These are phyloP conservation scores for Tricholoma matsutake DNA, from an alignment of 768 basidiomycete species.

Conservation along the genomic window DNA sequence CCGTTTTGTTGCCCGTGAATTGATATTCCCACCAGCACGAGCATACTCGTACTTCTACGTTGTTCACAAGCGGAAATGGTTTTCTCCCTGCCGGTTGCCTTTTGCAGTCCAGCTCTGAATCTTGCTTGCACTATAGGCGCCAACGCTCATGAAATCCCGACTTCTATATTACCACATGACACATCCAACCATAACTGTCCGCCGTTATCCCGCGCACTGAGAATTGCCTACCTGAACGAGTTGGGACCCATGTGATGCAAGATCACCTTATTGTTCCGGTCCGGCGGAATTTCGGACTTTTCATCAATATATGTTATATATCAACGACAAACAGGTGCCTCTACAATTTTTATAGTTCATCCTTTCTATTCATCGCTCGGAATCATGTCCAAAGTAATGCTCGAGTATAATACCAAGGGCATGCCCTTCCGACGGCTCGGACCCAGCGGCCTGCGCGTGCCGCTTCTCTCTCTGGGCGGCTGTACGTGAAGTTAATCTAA, in stretches of 20 bases:
- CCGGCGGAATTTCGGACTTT: neutral
- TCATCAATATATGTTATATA: neutral
- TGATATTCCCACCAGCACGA: neutral
- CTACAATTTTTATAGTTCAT: neutral
- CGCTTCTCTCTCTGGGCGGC: conserved; percentile 57
- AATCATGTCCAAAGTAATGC: conserved; percentile 11
- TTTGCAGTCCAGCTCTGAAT: neutral
- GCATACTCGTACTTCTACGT: neutral
- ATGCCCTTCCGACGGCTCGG: conserved; percentile 51
- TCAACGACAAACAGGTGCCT: no score
- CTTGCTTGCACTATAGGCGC: neutral
- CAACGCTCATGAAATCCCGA: neutral
- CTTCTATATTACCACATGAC: no score
- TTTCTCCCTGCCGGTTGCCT: neutral
- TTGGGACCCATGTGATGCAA: neutral
- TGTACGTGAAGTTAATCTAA: conserved; percentile 27
- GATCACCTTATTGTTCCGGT: neutral
- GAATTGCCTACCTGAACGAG: no score
- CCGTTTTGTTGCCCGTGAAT: neutral
- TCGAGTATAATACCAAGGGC: conserved; percentile 35
- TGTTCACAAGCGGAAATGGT: neutral
- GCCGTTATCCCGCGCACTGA: no score
- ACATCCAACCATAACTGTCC: no score
- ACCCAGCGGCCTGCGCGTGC: conserved; percentile 50
- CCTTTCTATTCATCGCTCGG: neutral